Evolutionary conservation across 2,329 filamentous ascomycete species (phyloP).

Genomic region (Fusarium duplospermum): DNA sequence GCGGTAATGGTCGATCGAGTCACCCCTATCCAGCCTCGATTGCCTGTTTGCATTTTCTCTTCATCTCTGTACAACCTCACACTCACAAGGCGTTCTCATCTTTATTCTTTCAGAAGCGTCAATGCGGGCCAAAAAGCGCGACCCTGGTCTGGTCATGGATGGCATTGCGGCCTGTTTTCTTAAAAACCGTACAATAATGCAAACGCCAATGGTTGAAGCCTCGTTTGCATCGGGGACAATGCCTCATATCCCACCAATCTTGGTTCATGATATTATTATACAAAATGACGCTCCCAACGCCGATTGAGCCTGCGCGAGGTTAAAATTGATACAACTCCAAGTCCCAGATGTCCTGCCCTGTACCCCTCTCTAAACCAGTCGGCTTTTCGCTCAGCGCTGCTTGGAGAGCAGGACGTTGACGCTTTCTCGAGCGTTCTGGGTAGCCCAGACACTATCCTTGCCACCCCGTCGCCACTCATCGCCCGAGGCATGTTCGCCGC

Average conservation of each 20-base stretch:
- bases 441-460: constrained; percentile 65
- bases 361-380: constrained; percentile 3
- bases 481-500: constrained; percentile 64
- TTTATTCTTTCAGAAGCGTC: constrained; percentile 12
- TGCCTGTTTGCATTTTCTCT: background rate
- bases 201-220: constrained; percentile 12
- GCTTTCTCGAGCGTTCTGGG: constrained; percentile 70
- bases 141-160: constrained; percentile 19
- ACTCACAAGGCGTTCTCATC: constrained; percentile 24
- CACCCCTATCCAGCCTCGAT: background rate
- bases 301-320: constrained; percentile 35
- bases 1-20: constrained; percentile 47
- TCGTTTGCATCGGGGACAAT: constrained; percentile 16
- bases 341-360: constrained; percentile 26
- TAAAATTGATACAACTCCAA: constrained; percentile 36
- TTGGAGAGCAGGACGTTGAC: constrained; percentile 70
- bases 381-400: constrained; percentile 51
- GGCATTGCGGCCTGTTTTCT: constrained; percentile 24
- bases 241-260: constrained; percentile 22
- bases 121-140: constrained; percentile 20
- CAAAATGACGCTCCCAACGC: constrained; percentile 44
- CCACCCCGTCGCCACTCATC: constrained; percentile 78
- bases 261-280: constrained; percentile 43
- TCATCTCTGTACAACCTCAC: constrained; percentile 20
- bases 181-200: constrained; percentile 22